Evolutionary conservation across 2,329 filamentous ascomycete species (phyloP).

Genomic region (Dactylonectria estremocensis): DNA sequence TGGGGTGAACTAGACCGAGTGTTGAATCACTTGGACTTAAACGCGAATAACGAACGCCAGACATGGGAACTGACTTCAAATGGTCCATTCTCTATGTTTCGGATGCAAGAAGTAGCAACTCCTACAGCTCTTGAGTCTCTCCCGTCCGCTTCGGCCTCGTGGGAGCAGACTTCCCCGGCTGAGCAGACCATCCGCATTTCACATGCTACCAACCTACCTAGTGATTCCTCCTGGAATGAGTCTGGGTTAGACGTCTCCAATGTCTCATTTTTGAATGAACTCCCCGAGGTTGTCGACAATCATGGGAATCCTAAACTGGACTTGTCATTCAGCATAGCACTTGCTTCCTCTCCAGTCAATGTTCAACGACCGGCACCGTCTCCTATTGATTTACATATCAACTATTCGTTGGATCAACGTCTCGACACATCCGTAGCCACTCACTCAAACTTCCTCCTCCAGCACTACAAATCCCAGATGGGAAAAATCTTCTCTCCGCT

Average conservation of each 20-base stretch:
- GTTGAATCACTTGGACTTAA: neutral
- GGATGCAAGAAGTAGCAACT: neutral
- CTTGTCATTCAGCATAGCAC: constrained; percentile 2
- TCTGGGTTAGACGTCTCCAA: neutral
- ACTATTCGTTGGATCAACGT: neutral
- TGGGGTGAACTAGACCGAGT: constrained; percentile 10
- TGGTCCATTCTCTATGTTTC: constrained; percentile 3
- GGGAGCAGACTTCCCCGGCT: neutral
- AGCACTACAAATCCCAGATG: constrained; percentile 15
- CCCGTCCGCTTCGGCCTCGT: neutral
- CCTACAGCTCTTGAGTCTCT: neutral
- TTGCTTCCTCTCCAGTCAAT: neutral
- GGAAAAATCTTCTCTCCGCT: constrained; percentile 13
- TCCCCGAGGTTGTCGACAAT: neutral
- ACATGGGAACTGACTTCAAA: neutral
- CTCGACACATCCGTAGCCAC: neutral
- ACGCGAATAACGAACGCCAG: neutral
- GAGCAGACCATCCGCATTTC: neutral
- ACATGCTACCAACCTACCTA: neutral
- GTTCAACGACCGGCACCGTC: neutral
- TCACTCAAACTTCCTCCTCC: constrained; percentile 12
- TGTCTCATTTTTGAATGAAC: neutral
- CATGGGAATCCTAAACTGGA: neutral
- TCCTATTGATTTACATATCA: constrained; percentile 2
- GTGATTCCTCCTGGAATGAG: neutral